Percentiles rank a stretch among this genome's conserved stretches.
Conservation (phyloP, 108 stramenopile species). For the Nitzschia sp. region DNA sequence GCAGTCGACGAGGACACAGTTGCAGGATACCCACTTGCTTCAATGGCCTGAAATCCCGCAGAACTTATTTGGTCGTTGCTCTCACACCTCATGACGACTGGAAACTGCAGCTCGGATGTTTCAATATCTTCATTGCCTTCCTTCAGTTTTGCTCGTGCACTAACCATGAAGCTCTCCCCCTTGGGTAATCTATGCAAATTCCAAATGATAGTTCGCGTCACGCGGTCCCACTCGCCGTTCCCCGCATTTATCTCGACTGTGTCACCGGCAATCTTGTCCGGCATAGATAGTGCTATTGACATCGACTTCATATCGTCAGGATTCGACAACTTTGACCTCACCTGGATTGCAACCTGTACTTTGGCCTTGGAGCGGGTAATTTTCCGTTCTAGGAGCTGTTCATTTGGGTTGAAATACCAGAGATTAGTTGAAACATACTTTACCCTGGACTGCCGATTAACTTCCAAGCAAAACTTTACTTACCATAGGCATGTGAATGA, state of each 20-base stretch:
- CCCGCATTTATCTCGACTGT: conserved; percentile 57
- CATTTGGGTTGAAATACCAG: too few relatives aligned
- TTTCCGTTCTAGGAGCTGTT: conserved; percentile 68
- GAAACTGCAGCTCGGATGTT: conserved; percentile 44
- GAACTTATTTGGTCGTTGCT: conserved; percentile 73
- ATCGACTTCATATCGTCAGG: conserved; percentile 62
- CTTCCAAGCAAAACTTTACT: too few relatives aligned
- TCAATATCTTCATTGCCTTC: conserved; percentile 16
- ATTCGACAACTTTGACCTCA: conserved; percentile 75
- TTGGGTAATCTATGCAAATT: conserved; percentile 55
- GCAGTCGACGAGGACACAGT: conserved; percentile 21
- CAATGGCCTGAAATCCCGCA: conserved; percentile 30
- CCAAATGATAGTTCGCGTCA: conserved; percentile 67
- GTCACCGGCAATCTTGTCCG: conserved; percentile 42
- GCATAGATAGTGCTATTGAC: conserved; percentile 55
- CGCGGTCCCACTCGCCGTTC: conserved; percentile 57
- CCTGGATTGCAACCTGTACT: conserved; percentile 69
- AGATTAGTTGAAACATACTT: not conserved
- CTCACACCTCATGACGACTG: conserved; percentile 66
- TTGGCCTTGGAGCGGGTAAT: conserved; percentile 47
- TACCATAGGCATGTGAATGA: conserved; percentile 70
- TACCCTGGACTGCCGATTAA: too few relatives aligned
- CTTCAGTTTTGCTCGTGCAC: conserved; percentile 48
- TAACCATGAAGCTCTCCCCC: conserved; percentile 69
- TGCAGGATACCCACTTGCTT: conserved; percentile 39